A percentile compares a stretch with the other conserved stretches of the same genome.
These are phyloP conservation scores for Metschnikowia matae DNA, from an alignment of 805 yeast genomes.

Conservation along the genomic window DNA sequence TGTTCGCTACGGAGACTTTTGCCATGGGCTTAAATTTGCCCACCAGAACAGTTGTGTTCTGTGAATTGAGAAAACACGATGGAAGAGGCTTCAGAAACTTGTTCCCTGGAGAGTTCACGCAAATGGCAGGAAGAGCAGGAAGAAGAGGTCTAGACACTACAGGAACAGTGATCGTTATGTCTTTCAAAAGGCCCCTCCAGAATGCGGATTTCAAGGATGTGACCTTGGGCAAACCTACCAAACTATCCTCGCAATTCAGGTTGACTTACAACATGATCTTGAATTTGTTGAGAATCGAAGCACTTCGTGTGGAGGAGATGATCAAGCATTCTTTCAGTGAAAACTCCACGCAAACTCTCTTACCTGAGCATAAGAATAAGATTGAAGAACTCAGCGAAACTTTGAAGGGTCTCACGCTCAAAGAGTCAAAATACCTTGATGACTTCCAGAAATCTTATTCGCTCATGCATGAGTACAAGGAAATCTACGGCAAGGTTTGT, in stretches of 20 bases:
- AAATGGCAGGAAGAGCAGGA: constrained; percentile 99
- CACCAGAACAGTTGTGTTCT: constrained; percentile 91
- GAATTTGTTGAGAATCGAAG: constrained; percentile 87
- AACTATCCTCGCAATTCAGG: constrained; percentile 86
- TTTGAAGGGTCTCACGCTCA: constrained; percentile 35
- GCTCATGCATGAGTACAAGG: constrained; percentile 43
- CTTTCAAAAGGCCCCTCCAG: constrained; percentile 62
- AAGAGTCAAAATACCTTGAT: constrained; percentile 31
- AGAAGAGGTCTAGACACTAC: constrained; percentile 91
- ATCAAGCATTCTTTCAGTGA: constrained; percentile 94
- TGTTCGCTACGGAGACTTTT: constrained; percentile 97
- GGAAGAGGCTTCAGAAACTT: constrained; percentile 78
- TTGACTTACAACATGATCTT: constrained; percentile 94
- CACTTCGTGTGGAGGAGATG: constrained; percentile 96
- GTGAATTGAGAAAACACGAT: constrained; percentile 83
- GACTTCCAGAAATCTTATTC: constrained; percentile 46
- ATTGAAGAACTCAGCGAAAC: constrained; percentile 51
- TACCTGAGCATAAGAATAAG: constrained; percentile 79
- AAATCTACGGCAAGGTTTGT: constrained; percentile 43
- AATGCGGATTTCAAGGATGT: constrained; percentile 67
- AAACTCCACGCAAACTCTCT: constrained; percentile 74
- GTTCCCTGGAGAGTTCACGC: constrained; percentile 95
- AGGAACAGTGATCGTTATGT: constrained; percentile 93
- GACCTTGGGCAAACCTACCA: constrained; percentile 85
- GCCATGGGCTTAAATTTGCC: constrained; percentile 98